Evolutionary conservation across 345 rosid species (phyloP), one percentile per base, ranked within the genome.

Genomic region (Euphorbia lathyris): DNA sequence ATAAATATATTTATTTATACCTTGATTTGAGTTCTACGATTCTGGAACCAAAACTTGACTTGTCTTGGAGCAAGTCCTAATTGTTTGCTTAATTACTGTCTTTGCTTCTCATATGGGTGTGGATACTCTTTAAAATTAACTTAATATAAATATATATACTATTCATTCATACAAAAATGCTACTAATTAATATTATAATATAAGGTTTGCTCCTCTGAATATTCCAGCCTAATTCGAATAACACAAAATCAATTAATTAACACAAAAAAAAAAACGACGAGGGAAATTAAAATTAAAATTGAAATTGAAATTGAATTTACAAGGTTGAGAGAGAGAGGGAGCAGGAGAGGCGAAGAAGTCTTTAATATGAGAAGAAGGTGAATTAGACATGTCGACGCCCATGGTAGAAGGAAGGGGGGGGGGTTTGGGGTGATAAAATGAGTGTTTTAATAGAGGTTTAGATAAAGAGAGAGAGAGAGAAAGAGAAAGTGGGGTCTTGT

Each of bases 11-110:
- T n/a, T n/a, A n/a, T 23, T n/a, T 1, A 4, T 77, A 90, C 97
- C 93, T 95, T 92, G 76, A 95, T 87, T 76, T 95, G 99, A 36
- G 99, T 95, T 30, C 99, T 86, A 38, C 99, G 96, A 79, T 95
- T 95, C 78, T 95, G 99, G 71, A 95, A 95, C 99, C 99, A 95
- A 82, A 95, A 95, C 84, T 95, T 95, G 81, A 95, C 98, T 79
- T 95, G 99, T 50, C 97, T 82, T 6, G 97, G 98, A 72, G 97
- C 97, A 43, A 95, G 90, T 13, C 99, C 99, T 64, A 95, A 72
- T 76, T 90, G 96, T 78, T 87, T 95, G 81, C 99, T 92, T 66
- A 95, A 71, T 56, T 92, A 94, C 57, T 95, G 98, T 79, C 99
- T 87, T 74, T 95, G 99, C 73, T 92, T 95, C 85, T 95, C 99